Evolutionary conservation across 129 eudicot species (phyloP), one percentile per base, ranked within the genome.

Genomic region (Lonicera japonica): DNA sequence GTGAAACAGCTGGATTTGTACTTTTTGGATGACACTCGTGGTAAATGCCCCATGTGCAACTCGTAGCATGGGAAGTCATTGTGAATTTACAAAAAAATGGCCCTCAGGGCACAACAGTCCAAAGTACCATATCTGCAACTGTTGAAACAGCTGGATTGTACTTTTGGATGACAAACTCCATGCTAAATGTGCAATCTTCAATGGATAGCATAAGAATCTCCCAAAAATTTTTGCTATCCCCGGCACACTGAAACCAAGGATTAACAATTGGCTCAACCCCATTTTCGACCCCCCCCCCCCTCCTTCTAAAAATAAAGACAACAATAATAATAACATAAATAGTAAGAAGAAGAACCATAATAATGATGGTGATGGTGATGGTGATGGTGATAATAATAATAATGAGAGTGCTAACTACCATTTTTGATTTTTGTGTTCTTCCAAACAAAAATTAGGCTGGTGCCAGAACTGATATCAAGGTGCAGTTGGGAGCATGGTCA

Each of bases 401-500:
- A 29, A 29, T 29, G 36, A 29, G 36, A 29, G 14, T 59, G 60
- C 12, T 19, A 36, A 66, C 69, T 47, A 53, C 66, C 50, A 62
- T 38, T 21, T 61, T n/a, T 53, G 40, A 62, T 38, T 21, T 61
- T n/a, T 53, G 40, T 55, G 36, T 43, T 58, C 16, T 67, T 4
- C n/a, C 54, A 57, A 5, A 61, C 5, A 8, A 45, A 62, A 22
- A 56, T 38, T 34, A 51, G 98, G 96, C 80, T 51, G 89, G 95
- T 79, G 86, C 79, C 21, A 73, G 73, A 82, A 72, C 75, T 60
- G 82, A 80, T 61, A 63, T 68, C 47, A 69, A 73, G 74, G 98
- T 85, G 48, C 89, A 77, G 53, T 69, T 92, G 24, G 98, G 98
- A 50, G 96, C 96, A 50, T 92, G 98, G 98, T 87, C 95, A 46